phyloP scores from a whole-genome alignment of 2,329 filamentous ascomycete genomes.

The Berkeleyomyces basicola region DNA sequence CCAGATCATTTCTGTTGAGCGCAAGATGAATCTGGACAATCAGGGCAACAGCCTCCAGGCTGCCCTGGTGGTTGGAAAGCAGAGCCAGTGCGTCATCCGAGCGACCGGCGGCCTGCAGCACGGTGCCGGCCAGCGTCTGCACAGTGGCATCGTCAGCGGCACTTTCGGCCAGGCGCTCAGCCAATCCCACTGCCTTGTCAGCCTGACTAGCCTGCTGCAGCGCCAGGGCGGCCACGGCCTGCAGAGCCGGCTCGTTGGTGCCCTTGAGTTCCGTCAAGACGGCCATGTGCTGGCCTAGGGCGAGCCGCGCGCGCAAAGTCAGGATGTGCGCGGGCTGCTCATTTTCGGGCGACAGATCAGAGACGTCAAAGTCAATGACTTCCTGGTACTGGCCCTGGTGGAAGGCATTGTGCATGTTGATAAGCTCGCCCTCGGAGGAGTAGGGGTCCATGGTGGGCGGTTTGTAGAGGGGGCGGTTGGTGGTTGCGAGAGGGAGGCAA shows the following conservation, averaged over 20 bases:
- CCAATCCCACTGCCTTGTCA: conserved; percentile 43
- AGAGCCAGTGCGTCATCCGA: conserved; percentile 73
- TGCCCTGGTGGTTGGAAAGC: conserved; percentile 70
- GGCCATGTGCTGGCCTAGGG: conserved; percentile 58
- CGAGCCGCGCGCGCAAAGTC: conserved; percentile 65
- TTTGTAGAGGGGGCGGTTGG: conserved; percentile 7
- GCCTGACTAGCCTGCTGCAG: conserved; percentile 43
- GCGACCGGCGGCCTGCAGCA: conserved; percentile 64
- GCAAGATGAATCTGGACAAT: conserved; percentile 85
- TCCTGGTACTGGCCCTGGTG: conserved; percentile 71
- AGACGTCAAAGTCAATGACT: conserved; percentile 72
- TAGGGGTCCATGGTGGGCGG: conserved; percentile 46
- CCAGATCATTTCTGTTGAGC: conserved; percentile 82
- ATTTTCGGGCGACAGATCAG: conserved; percentile 64
- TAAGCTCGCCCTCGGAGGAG: conserved; percentile 53
- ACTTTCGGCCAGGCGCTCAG: conserved; percentile 51
- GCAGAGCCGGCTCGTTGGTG: conserved; percentile 47
- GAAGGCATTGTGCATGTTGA: conserved; percentile 56
- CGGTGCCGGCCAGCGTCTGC: conserved; percentile 65
- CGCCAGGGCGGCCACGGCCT: conserved; percentile 62
- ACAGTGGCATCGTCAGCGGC: conserved; percentile 61
- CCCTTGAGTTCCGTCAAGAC: conserved; percentile 54
- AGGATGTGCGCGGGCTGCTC: conserved; percentile 59
- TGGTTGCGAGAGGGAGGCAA: conserved; percentile 13
- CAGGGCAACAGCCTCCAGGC: conserved; percentile 62